These are phyloP conservation scores for Nakazawaea ambrosiae DNA, from an alignment of 805 yeast species.

Conservation along the genomic window DNA sequence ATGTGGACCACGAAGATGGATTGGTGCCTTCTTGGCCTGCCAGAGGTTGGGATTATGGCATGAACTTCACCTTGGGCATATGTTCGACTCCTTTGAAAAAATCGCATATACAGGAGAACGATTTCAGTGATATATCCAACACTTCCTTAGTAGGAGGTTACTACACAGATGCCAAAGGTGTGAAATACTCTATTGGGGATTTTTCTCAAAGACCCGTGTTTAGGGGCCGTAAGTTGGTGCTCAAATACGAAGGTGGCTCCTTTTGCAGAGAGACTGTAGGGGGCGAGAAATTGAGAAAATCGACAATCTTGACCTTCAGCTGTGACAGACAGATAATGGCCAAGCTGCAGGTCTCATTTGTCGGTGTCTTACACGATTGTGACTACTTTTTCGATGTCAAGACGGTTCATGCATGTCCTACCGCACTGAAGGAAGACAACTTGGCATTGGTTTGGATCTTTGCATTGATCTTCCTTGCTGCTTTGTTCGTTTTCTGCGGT, in stretches of 20 bases:
- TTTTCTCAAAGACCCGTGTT: constrained; percentile 54
- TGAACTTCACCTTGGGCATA: constrained; percentile 69
- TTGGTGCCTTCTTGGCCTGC: constrained; percentile 52
- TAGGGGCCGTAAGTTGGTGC: constrained; percentile 62
- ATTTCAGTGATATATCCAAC: constrained; percentile 27
- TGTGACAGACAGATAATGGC: constrained; percentile 72
- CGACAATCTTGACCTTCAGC: constrained; percentile 62
- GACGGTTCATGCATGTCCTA: constrained; percentile 82
- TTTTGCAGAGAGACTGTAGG: constrained; percentile 38
- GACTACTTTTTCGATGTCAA: constrained; percentile 78
- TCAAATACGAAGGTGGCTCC: constrained; percentile 68
- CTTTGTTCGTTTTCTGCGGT: constrained; percentile 33
- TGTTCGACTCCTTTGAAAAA: constrained; percentile 49
- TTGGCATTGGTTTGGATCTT: constrained; percentile 62
- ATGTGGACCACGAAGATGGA: constrained; percentile 20
- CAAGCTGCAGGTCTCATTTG: constrained; percentile 58
- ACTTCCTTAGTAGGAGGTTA: constrained; percentile 48
- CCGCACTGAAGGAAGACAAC: constrained; percentile 60
- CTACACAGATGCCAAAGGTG: constrained; percentile 39
- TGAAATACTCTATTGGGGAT: constrained; percentile 53
- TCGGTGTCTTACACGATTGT: constrained; percentile 72
- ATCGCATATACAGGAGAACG: constrained; percentile 14
- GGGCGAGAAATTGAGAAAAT: constrained; percentile 46
- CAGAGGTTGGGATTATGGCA: constrained; percentile 61
- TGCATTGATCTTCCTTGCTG: constrained; percentile 38